A percentile compares a stretch with the other conserved stretches of the same genome.
Conservation (phyloP, 768 basidiomycete species). For the Suillus paluster region DNA sequence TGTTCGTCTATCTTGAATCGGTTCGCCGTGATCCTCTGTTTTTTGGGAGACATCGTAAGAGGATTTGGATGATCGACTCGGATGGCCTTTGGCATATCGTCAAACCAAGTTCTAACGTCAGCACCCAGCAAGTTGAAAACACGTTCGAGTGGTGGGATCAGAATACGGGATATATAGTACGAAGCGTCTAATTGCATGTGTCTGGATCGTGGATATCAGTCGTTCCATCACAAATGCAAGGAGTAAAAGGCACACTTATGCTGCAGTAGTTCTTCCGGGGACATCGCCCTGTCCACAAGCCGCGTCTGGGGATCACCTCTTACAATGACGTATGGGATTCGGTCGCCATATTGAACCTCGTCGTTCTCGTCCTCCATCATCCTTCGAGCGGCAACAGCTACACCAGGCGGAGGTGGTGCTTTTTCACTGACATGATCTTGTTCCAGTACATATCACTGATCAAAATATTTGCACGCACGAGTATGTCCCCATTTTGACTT, state of each 20-base stretch:
- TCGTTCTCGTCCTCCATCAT: constrained; percentile 76
- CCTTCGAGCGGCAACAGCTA: constrained; percentile 78
- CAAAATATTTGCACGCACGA: constrained; percentile 51
- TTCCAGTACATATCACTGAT: not conserved
- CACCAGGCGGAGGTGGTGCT: constrained; percentile 90
- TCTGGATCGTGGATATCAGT: constrained; percentile 38
- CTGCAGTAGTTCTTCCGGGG: constrained; percentile 71
- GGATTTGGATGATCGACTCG: constrained; percentile 41
- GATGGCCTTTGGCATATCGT: constrained; percentile 77
- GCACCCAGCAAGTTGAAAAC: constrained; percentile 92
- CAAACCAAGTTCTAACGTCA: constrained; percentile 85
- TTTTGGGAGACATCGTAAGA: constrained; percentile 41
- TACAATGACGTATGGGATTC: constrained; percentile 88
- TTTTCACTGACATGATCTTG: constrained; percentile 61
- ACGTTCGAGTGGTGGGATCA: constrained; percentile 89
- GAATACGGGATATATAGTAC: constrained; percentile 86
- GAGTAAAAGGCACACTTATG: constrained; percentile 51
- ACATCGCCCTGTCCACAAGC: constrained; percentile 75
- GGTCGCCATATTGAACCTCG: constrained; percentile 91
- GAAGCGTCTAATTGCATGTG: constrained; percentile 78
- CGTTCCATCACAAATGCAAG: not conserved
- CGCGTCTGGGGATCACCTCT: constrained; percentile 63
- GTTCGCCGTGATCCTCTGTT: constrained; percentile 35
- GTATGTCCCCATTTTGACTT: constrained; percentile 92
- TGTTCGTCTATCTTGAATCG: constrained; percentile 71